phyloP scores from a whole-genome alignment of 23 red algal species.

The Gracilariopsis chorda region DNA sequence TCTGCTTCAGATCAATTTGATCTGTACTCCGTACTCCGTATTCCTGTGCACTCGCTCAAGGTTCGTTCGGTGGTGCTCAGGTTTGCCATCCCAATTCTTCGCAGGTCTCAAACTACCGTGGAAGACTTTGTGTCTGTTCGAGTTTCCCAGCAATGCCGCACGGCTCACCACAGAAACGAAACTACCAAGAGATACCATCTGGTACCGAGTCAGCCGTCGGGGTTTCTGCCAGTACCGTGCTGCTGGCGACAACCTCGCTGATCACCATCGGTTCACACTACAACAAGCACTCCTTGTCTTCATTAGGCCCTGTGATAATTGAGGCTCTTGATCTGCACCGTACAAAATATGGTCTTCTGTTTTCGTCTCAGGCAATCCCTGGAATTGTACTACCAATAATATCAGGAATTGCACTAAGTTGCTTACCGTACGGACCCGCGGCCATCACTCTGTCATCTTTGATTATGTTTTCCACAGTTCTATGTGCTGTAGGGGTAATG shows the following conservation, averaged over 20 bases:
- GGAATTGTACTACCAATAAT: slow-evolving; percentile 47
- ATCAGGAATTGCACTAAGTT: slow-evolving; percentile 32
- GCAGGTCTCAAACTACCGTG: no score
- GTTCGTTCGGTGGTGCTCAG: no score
- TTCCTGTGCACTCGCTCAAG: no score
- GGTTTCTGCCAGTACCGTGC: background rate
- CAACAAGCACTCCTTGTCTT: slow-evolving; percentile 45
- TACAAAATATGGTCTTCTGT: slow-evolving; percentile 28
- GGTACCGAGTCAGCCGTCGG: background rate
- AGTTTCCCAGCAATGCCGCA: no score
- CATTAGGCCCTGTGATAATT: slow-evolving; percentile 44
- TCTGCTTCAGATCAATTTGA: no score
- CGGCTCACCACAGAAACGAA: no score
- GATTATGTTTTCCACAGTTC: slow-evolving; percentile 17
- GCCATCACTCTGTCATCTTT: slow-evolving; percentile 20
- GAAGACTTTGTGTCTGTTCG: no score
- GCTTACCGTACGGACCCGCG: slow-evolving; percentile 5
- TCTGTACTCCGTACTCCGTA: no score
- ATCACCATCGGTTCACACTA: slow-evolving; percentile 67
- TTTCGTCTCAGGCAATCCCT: slow-evolving; percentile 55
- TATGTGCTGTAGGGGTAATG: slow-evolving; percentile 19
- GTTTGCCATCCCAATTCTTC: no score
- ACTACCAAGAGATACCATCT: background rate
- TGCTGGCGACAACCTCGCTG: slow-evolving; percentile 15
- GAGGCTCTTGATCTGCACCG: background rate